A percentile compares a stretch with the other conserved stretches of the same genome.
Conservation (phyloP, 306 rosid species). For the Quercus variabilis region DNA sequence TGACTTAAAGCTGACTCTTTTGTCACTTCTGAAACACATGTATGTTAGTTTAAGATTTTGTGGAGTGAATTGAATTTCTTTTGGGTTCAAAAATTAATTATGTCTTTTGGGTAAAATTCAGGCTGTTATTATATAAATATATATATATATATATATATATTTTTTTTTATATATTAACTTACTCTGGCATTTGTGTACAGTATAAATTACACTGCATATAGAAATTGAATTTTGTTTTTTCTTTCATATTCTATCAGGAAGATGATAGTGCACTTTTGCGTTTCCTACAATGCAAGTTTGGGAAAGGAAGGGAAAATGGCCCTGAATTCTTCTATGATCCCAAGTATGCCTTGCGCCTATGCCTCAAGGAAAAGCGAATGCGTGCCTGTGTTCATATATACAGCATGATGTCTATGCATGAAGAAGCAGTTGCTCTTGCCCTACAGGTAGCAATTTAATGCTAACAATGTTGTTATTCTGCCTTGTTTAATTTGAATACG, state of each 20-base stretch:
- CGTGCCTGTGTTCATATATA: conserved; percentile 99
- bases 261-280: conserved; percentile 88
- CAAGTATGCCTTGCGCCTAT: conserved; percentile 93
- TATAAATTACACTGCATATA: not conserved
- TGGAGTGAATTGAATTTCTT: not conserved
- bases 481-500: conserved; percentile 4
- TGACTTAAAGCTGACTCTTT: not conserved
- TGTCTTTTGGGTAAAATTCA: not conserved
- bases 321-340: conserved; percentile 98
- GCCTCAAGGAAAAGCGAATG: conserved; percentile 97
- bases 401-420: conserved; percentile 99
- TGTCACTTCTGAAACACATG: not conserved
- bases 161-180: not conserved
- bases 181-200: not conserved
- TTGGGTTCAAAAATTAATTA: not conserved
- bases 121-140: not conserved
- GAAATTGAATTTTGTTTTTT: conserved; percentile 17
- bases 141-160: not conserved
- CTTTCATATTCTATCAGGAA: conserved; percentile 53
- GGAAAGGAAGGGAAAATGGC: conserved; percentile 86
- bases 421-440: conserved; percentile 99
- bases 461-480: conserved; percentile 19
- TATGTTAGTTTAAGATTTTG: not conserved
- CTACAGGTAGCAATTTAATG: conserved; percentile 59
- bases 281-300: conserved; percentile 90